Evolutionary conservation across 2,329 filamentous ascomycete genomes (phyloP).

Genomic region (Aspergillus cejpii): DNA sequence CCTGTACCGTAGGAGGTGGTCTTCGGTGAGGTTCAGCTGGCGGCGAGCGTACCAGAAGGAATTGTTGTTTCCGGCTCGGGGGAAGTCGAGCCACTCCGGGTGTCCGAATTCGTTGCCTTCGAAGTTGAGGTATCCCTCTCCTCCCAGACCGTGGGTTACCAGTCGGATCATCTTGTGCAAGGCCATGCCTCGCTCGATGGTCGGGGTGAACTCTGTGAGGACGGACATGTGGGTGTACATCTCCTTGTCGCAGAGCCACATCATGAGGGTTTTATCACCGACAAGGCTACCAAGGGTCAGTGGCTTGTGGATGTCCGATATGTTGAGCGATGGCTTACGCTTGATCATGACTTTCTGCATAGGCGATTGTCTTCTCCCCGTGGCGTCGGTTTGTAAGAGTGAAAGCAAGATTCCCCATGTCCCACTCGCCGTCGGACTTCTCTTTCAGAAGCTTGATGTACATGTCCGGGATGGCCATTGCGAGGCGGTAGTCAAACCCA

Average conservation of each 20-base stretch:
- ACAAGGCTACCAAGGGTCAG: constrained; percentile 58
- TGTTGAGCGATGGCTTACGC: constrained; percentile 57
- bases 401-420: constrained; percentile 75
- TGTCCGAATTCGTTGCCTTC: constrained; percentile 99
- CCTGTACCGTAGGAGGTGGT: constrained; percentile 74
- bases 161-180: constrained; percentile 97
- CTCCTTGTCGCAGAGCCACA: constrained; percentile 96
- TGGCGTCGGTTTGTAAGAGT: constrained; percentile 89
- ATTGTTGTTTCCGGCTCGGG: constrained; percentile 83
- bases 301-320: background rate
- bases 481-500: constrained; percentile 93
- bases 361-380: constrained; percentile 96
- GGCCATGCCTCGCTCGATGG: constrained; percentile 84
- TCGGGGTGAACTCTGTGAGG: constrained; percentile 72
- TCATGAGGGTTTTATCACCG: constrained; percentile 92
- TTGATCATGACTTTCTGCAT: constrained; percentile 95
- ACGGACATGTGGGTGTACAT: constrained; percentile 97
- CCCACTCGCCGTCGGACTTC: constrained; percentile 82
- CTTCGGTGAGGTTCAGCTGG: constrained; percentile 87
- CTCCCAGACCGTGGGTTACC: constrained; percentile 81
- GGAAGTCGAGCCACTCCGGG: constrained; percentile 98
- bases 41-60: constrained; percentile 92
- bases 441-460: constrained; percentile 99
- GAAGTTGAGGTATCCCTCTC: constrained; percentile 97
- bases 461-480: constrained; percentile 97